Conservation (phyloP, 176 grass and related monocot genomes). For the Eremochloa ophiuroides region DNA sequence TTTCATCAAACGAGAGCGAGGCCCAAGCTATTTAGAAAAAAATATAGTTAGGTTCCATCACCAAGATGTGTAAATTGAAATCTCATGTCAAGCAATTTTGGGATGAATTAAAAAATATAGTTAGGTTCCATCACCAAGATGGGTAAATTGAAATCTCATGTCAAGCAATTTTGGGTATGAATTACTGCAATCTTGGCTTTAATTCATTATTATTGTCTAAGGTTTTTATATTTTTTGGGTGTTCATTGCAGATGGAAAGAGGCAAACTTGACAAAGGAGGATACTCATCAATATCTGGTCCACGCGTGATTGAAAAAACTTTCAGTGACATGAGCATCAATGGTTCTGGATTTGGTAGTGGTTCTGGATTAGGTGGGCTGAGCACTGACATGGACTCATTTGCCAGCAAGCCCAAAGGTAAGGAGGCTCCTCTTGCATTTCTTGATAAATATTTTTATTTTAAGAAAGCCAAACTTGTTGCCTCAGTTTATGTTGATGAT, state of each 20-base stretch:
- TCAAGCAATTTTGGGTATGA: background rate
- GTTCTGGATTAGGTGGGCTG: conserved; percentile 56
- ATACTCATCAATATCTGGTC: conserved; percentile 73
- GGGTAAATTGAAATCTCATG: background rate
- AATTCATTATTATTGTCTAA: too few species aligned
- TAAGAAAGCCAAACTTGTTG: background rate
- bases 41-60: too few species aligned
- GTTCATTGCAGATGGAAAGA: conserved; percentile 63
- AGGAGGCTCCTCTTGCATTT: background rate
- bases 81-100: too few species aligned
- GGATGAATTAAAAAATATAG: too few species aligned
- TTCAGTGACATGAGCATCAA: conserved; percentile 59
- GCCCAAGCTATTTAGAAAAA: background rate
- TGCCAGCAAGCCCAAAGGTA: conserved; percentile 70
- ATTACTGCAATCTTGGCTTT: conserved; percentile 6
- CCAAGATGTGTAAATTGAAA: too few species aligned
- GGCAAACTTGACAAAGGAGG: conserved; percentile 77
- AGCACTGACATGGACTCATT: conserved; percentile 56
- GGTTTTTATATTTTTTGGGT: conserved; percentile 1
- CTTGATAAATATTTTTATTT: conserved; percentile 6
- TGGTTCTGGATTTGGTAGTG: too few species aligned
- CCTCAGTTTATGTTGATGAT: background rate
- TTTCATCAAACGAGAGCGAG: background rate
- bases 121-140: background rate
- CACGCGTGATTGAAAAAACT: conserved; percentile 51